These are phyloP conservation scores for Sporisorium graminicola DNA, from an alignment of 1,284 basidiomycete species.

Conservation along the genomic window DNA sequence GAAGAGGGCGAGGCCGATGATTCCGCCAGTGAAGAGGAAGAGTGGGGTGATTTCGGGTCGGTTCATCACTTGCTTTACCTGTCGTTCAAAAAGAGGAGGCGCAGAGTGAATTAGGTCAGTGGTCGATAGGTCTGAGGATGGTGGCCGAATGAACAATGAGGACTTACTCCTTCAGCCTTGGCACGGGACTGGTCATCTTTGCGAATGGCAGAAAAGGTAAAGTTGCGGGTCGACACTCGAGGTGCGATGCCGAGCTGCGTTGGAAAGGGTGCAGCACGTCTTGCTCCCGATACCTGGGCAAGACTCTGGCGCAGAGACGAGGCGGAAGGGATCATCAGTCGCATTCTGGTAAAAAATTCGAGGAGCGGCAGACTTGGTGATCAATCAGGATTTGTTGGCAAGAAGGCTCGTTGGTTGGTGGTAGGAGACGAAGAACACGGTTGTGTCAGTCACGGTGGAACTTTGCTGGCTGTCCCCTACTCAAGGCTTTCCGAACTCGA, in stretches of 20 bases:
- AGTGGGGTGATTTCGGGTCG: conserved; percentile 52
- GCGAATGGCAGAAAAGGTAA: conserved; percentile 3
- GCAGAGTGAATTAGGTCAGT: not conserved
- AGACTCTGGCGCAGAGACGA: not conserved
- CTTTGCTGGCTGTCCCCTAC: not conserved
- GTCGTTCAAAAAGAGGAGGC: not conserved
- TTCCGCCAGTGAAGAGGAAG: conserved; percentile 48
- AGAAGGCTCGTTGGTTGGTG: too few relatives aligned
- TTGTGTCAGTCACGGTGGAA: not conserved
- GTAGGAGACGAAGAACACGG: not conserved
- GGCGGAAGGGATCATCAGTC: not conserved
- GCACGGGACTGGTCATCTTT: conserved; percentile 26
- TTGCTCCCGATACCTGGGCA: not conserved
- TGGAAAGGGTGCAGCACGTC: not conserved
- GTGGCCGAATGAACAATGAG: not conserved
- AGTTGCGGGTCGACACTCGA: conserved; percentile 1
- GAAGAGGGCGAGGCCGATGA: conserved; percentile 46
- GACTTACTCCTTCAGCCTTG: conserved; percentile 26
- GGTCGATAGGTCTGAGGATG: not conserved
- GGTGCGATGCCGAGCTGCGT: not conserved
- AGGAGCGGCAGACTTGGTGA: not conserved
- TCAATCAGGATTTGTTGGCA: too few relatives aligned
- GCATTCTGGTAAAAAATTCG: not conserved
- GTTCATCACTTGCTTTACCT: conserved; percentile 36
- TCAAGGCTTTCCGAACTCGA: not conserved